Conservation (phyloP, 108 stramenopile genomes). For the Stephanodiscus triporus region DNA sequence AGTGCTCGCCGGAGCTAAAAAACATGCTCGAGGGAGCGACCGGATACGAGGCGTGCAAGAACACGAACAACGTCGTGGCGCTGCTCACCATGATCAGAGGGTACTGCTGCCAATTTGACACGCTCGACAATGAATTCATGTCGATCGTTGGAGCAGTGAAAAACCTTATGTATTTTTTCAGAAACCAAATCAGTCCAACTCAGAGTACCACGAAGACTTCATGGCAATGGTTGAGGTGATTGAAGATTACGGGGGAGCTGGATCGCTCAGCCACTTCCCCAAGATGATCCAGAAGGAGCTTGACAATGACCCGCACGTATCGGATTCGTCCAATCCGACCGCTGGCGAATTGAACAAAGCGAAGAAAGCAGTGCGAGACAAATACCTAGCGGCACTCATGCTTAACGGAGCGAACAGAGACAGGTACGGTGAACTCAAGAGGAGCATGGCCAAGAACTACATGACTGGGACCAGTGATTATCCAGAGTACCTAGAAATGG, state of each 20-base stretch:
- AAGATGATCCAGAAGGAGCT: not conserved
- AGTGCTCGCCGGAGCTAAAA: not conserved
- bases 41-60: not conserved
- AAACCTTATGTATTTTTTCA: not conserved
- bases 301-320: too few relatives aligned
- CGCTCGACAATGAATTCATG: not conserved
- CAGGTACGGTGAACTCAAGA: conserved; percentile 1
- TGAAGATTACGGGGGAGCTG: too few relatives aligned
- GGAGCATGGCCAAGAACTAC: not conserved
- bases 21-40: not conserved
- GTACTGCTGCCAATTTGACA: not conserved
- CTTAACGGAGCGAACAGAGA: not conserved
- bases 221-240: too few relatives aligned
- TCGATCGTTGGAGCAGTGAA: not conserved
- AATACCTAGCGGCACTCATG: not conserved
- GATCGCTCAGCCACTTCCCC: too few relatives aligned
- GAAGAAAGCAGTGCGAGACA: too few relatives aligned
- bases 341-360: too few relatives aligned
- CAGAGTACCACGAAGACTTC: too few relatives aligned
- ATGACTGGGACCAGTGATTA: not conserved
- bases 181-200: too few relatives aligned
- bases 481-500: not conserved
- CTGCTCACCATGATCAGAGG: conserved; percentile 10
- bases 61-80: not conserved
- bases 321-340: too few relatives aligned